A percentile compares a stretch with the other conserved stretches of the same genome.
Conservation (phyloP, 495 filamentous ascomycete species). For the Penicillium egyptiacum region DNA sequence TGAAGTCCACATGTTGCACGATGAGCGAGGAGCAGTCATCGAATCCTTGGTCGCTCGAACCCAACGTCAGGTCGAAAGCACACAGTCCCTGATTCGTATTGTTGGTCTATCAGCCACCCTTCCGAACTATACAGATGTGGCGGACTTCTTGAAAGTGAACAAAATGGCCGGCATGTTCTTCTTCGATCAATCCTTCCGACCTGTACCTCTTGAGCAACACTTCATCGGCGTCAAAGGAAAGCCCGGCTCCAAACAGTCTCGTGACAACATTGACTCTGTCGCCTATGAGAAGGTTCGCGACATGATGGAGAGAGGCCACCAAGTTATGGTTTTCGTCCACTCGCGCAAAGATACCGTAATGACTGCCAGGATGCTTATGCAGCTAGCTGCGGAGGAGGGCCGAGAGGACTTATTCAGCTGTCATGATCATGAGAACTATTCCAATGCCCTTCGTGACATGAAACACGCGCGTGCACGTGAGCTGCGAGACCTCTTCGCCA, state of each 20-base stretch:
- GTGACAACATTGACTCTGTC: constrained; percentile 82
- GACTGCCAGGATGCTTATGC: constrained; percentile 79
- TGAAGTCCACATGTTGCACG: constrained; percentile 99
- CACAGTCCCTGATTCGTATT: constrained; percentile 93
- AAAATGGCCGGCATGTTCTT: constrained; percentile 92
- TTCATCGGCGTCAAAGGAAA: constrained; percentile 97
- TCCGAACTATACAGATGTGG: constrained; percentile 94
- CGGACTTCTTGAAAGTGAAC: constrained; percentile 95
- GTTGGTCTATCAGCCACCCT: constrained; percentile 93
- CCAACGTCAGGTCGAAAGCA: constrained; percentile 94
- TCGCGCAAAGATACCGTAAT: constrained; percentile 90
- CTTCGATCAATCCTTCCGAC: constrained; percentile 93
- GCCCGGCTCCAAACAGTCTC: constrained; percentile 68
- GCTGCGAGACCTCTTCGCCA: constrained; percentile 80
- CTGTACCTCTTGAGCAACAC: constrained; percentile 95
- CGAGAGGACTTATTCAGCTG: constrained; percentile 71
- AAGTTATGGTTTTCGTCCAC: constrained; percentile 99
- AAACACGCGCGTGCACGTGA: constrained; percentile 80
- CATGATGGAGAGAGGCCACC: constrained; percentile 84
- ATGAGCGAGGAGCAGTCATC: constrained; percentile 92
- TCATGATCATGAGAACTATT: constrained; percentile 70
- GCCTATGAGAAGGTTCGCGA: constrained; percentile 93
- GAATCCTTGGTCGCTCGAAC: constrained; percentile 94
- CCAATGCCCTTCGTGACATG: constrained; percentile 73
- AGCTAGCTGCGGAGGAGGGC: constrained; percentile 79